phyloP scores from a whole-genome alignment of 2,329 filamentous ascomycete genomes.

The Neopestalotiopsis sp. region DNA sequence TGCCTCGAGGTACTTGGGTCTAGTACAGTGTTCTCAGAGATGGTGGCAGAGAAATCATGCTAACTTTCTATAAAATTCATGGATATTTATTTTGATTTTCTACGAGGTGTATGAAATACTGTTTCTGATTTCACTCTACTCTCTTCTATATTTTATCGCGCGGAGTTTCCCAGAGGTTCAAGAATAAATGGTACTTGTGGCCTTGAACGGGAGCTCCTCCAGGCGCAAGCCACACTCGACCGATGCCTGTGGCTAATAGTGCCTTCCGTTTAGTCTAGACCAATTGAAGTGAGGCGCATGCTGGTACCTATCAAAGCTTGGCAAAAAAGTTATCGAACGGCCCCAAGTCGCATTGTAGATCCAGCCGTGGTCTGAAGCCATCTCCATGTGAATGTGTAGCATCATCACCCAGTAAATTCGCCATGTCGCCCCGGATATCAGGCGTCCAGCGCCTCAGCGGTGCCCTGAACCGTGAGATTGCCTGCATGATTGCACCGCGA shows the following conservation, averaged over 20 bases:
- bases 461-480: slow-evolving; percentile 62
- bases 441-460: slow-evolving; percentile 60
- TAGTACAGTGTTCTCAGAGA: neutral
- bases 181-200: too few species aligned
- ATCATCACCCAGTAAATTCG: slow-evolving; percentile 30
- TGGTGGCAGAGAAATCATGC: neutral
- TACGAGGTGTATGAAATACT: neutral
- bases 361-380: slow-evolving; percentile 4
- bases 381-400: slow-evolving; percentile 2
- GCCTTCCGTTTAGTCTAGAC: neutral
- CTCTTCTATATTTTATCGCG: too few species aligned
- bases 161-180: too few species aligned
- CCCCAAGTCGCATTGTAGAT: slow-evolving; percentile 11
- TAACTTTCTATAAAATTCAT: neutral
- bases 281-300: neutral
- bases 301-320: slow-evolving; percentile 4
- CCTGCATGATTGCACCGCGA: slow-evolving; percentile 22
- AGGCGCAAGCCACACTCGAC: neutral
- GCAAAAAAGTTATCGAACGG: slow-evolving; percentile 10
- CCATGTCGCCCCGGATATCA: slow-evolving; percentile 72
- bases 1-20: neutral
- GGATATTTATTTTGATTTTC: neutral
- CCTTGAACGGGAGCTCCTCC: too few species aligned
- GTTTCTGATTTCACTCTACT: too few species aligned
- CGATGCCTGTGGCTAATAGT: neutral